Conservation (phyloP, 148 eudicot genomes). For the Limonium bicolor region DNA sequence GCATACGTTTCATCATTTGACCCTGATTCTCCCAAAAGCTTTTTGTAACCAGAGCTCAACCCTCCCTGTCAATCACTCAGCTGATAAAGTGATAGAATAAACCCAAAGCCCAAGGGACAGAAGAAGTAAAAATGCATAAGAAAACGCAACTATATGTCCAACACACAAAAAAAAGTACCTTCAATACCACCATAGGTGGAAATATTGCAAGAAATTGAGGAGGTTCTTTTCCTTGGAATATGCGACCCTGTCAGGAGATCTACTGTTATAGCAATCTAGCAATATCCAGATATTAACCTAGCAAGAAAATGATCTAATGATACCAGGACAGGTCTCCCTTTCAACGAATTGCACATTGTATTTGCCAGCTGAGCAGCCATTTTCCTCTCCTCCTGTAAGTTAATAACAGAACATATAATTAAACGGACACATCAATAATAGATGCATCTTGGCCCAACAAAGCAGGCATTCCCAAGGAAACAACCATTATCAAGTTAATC, state of each 20-base stretch:
- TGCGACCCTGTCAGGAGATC: conserved; percentile 45
- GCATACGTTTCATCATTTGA: conserved; percentile 82
- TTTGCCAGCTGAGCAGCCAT: conserved; percentile 66
- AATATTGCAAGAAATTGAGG: conserved; percentile 88
- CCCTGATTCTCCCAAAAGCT: conserved; percentile 63
- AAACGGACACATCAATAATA: background rate
- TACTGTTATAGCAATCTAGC: background rate
- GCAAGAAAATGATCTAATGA: conserved; percentile 1
- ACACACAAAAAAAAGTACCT: conserved; percentile 32
- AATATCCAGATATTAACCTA: background rate
- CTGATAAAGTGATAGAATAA: too few species aligned
- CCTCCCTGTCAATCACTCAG: conserved; percentile 92
- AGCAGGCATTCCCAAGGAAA: too few species aligned
- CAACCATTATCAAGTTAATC: too few species aligned
- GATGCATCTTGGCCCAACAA: background rate
- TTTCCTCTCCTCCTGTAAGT: conserved; percentile 60
- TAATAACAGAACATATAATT: background rate
- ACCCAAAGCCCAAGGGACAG: background rate
- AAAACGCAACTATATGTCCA: too few species aligned
- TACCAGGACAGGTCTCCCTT: conserved; percentile 96
- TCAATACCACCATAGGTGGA: conserved; percentile 91
- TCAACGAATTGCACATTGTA: conserved; percentile 83
- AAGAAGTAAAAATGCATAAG: too few species aligned
- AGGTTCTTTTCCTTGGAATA: conserved; percentile 91
- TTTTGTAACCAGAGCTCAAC: conserved; percentile 77